phyloP scores from a whole-genome alignment of 305 asterid species.

The Fraxinus nigra region DNA sequence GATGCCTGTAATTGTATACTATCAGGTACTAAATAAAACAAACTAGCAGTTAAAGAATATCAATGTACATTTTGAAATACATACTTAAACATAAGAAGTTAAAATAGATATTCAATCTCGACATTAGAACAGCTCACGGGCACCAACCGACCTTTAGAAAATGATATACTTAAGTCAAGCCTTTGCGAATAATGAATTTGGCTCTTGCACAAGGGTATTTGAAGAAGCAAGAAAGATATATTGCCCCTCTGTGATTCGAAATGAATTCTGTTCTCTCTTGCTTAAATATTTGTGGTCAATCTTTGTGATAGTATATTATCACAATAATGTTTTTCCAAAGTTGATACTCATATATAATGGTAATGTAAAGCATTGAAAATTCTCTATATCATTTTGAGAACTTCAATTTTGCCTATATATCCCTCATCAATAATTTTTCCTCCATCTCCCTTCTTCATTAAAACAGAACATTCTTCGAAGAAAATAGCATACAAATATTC shows the following conservation, averaged over 20 bases:
- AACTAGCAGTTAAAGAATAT: background rate
- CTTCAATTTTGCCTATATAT: background rate
- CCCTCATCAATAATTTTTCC: background rate
- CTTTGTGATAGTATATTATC: background rate
- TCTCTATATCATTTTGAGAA: background rate
- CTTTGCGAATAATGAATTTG: background rate
- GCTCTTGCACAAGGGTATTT: background rate
- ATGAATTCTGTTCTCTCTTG: background rate
- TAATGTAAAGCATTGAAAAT: background rate
- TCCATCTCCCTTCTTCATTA: background rate
- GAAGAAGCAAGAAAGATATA: background rate
- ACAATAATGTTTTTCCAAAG: background rate
- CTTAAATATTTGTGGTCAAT: background rate
- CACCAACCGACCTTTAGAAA: background rate
- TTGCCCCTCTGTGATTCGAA: background rate
- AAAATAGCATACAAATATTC: background rate
- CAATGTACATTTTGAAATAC: background rate
- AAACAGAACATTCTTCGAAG: background rate
- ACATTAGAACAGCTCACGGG: background rate
- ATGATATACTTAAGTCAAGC: background rate
- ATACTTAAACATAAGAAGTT: background rate
- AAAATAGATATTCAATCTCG: background rate
- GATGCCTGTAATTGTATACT: constrained; percentile 48
- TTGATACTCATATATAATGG: background rate
- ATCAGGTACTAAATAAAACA: constrained; percentile 12